Conservation (phyloP, 2,329 filamentous ascomycete genomes). For the Dryadomyces sulphureus region DNA sequence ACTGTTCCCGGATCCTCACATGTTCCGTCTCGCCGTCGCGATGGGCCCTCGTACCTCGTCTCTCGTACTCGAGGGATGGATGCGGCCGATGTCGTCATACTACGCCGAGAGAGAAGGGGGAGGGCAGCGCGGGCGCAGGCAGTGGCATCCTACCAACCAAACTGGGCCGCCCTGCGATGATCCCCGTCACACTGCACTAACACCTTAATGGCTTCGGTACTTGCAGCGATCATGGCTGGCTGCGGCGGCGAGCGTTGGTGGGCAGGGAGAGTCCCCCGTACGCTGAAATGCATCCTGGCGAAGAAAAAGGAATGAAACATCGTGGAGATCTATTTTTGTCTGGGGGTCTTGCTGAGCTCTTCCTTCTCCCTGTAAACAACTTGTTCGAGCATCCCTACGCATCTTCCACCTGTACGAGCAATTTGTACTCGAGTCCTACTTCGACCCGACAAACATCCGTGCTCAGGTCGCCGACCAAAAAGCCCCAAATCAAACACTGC, state of each 20-base stretch:
- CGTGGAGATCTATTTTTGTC: no score
- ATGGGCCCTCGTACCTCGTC: background rate
- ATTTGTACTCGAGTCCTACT: no score
- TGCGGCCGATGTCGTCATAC: constrained; percentile 1
- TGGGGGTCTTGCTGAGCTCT: no score
- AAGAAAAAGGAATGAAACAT: no score
- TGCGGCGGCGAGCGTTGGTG: background rate
- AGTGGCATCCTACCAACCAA: background rate
- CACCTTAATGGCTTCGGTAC: constrained; percentile 4
- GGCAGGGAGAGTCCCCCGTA: no score
- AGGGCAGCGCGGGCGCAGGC: no score
- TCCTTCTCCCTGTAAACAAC: no score
- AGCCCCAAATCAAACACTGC: background rate
- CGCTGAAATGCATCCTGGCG: no score
- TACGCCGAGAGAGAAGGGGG: background rate
- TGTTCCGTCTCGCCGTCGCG: no score
- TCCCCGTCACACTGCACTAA: constrained; percentile 4
- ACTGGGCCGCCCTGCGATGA: constrained; percentile 1
- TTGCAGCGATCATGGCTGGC: constrained; percentile 5
- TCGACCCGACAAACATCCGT: background rate
- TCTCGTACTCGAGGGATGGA: background rate
- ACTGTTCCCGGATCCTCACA: no score
- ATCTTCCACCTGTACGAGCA: no score
- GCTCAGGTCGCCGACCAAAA: background rate
- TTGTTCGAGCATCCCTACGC: no score